Evolutionary conservation across 176 grass and related monocot genomes (phyloP), one percentile per base, ranked within the genome.

Genomic region (Zoysia japonica): DNA sequence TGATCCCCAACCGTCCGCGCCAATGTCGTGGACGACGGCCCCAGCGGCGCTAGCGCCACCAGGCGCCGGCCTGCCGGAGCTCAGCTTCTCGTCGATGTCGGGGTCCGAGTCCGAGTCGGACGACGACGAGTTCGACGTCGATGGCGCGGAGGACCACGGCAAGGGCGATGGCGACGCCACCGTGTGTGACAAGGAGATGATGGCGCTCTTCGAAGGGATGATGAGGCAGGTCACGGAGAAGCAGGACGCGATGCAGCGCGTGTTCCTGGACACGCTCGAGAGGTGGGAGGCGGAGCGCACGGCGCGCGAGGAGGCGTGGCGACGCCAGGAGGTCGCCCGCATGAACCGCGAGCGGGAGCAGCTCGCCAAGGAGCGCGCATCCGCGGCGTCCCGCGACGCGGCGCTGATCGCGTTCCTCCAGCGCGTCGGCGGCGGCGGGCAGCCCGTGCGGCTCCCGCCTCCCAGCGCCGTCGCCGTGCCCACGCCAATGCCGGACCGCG

Each of bases 321-420:
- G 93, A 10, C 72, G 83, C 3, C 86, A 97, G 83, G 93, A 93
- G 83, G 83, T 84, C 36, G 86, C 90, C 42, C 82, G 93, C 74
- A 82, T 89, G 43, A 89, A 74, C 78, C 82, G 83, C 69, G 90
- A 97, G 61, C 88, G 86, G 62, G 88, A 97, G 70, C 78, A 87
- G 78, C 79, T 89, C 39, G 80, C 88, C 10, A 75, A 82, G 61
- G 93, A 97, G 84, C 90, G 93, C 46, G 85, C 93, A 41, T 80
- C 85, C 64, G 74, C 90, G 10, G 89, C 91, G 0, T 89, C 94
- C 51, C 88, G 94, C 65, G 91, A 97, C 69, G 85, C 91, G 28
- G 84, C 91, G 20, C 79, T 97, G 5, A 84, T 97, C 76, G 88
- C 94, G 2, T 97, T 93, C 84, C 89, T 97, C 66, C 54, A 97